These are phyloP conservation scores for Epichloe elymi DNA, from an alignment of 2,329 filamentous ascomycete genomes.

Conservation along the genomic window DNA sequence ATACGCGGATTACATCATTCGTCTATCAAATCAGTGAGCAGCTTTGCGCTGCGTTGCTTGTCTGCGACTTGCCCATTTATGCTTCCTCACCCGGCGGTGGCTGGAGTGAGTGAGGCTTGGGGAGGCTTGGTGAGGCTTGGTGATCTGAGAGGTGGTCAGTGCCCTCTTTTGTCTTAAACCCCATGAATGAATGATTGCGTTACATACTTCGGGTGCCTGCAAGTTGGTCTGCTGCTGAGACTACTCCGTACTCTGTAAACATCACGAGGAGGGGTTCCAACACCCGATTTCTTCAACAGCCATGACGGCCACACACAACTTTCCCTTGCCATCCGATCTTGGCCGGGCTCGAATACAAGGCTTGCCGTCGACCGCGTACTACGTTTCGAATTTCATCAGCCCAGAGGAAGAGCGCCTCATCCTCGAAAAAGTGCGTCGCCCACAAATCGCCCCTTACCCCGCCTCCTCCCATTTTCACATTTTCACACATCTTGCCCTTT, in stretches of 20 bases:
- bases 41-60: no score
- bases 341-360: slow-evolving; percentile 36
- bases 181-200: no score
- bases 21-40: no score
- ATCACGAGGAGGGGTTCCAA: background rate
- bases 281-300: background rate
- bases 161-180: background rate
- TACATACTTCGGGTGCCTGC: no score
- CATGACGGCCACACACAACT: slow-evolving; percentile 3
- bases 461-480: background rate
- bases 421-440: slow-evolving; percentile 49
- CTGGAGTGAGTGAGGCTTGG: background rate
- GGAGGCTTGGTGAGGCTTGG: background rate
- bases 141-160: background rate
- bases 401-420: slow-evolving; percentile 58
- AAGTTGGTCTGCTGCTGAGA: background rate
- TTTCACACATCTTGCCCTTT: background rate
- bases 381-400: slow-evolving; percentile 76
- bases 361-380: slow-evolving; percentile 59
- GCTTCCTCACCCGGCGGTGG: background rate
- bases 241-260: background rate
- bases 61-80: no score
- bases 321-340: slow-evolving; percentile 33
- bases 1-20: no score
- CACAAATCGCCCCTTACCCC: slow-evolving; percentile 10